These are phyloP conservation scores for Nitzschia sp. DNA, from an alignment of 108 stramenopile genomes.

Conservation along the genomic window DNA sequence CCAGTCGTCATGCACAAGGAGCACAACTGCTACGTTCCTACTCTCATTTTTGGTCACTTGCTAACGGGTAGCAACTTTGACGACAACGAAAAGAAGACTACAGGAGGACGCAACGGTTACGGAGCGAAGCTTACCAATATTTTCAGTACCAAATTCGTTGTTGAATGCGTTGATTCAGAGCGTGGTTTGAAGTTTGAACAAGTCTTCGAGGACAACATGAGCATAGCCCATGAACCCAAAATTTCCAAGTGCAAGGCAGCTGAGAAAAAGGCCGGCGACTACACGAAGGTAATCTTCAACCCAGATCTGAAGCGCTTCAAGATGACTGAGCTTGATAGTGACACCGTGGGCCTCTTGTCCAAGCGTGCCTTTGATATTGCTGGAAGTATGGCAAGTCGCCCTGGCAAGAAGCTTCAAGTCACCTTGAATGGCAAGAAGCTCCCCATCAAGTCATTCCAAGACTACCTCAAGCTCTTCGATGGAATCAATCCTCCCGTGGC, in stretches of 20 bases:
- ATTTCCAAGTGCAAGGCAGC: conserved; percentile 64
- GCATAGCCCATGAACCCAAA: conserved; percentile 54
- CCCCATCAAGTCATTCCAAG: conserved; percentile 87
- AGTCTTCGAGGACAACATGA: conserved; percentile 92
- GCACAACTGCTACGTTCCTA: conserved; percentile 86
- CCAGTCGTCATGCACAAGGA: conserved; percentile 82
- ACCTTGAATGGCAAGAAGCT: conserved; percentile 91
- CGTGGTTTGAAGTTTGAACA: conserved; percentile 81
- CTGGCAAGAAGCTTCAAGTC: conserved; percentile 86
- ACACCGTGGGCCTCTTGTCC: conserved; percentile 86
- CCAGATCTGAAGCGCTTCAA: conserved; percentile 93
- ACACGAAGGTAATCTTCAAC: conserved; percentile 94
- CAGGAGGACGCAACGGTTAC: conserved; percentile 99
- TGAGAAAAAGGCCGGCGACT: conserved; percentile 86
- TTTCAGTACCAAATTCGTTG: conserved; percentile 86
- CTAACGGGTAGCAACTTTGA: conserved; percentile 99
- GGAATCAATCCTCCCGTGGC: conserved; percentile 77
- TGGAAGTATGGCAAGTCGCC: conserved; percentile 82
- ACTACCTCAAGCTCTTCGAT: conserved; percentile 90
- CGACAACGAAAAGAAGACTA: conserved; percentile 96
- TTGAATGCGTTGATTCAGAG: conserved; percentile 89
- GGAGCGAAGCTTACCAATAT: conserved; percentile 99
- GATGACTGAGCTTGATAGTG: conserved; percentile 89
- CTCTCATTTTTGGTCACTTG: conserved; percentile 97
- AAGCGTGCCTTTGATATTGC: conserved; percentile 99